Conservation (phyloP, 768 basidiomycete genomes). For the Tremella fuciformis region DNA sequence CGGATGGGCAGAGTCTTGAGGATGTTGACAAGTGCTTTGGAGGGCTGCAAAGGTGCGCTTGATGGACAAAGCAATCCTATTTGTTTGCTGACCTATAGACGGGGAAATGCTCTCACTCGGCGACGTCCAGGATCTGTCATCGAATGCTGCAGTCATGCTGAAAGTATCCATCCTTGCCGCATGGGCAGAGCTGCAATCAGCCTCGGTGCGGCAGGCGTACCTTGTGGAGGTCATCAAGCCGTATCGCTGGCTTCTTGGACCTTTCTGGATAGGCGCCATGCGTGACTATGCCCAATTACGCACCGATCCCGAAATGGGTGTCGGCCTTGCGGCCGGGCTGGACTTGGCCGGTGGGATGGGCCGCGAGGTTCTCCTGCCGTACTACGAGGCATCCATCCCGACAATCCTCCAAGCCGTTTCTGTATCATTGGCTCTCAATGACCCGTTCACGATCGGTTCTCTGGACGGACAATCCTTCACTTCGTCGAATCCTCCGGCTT, state of each 20-base stretch:
- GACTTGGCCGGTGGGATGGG: conserved; percentile 83
- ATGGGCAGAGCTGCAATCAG: conserved; percentile 88
- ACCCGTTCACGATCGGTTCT: conserved; percentile 68
- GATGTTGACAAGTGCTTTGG: conserved; percentile 77
- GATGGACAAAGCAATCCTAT: neutral
- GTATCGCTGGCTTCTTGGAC: conserved; percentile 67
- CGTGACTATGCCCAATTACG: conserved; percentile 89
- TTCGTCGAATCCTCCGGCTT: conserved; percentile 17
- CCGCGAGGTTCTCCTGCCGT: conserved; percentile 89
- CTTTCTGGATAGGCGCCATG: conserved; percentile 82
- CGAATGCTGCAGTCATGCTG: conserved; percentile 92
- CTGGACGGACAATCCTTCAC: conserved; percentile 62
- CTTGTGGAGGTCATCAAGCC: conserved; percentile 78
- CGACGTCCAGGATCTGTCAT: conserved; percentile 78
- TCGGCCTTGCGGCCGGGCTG: conserved; percentile 57
- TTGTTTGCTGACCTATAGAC: conserved; percentile 56
- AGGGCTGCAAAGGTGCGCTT: conserved; percentile 76
- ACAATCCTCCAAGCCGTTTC: conserved; percentile 82
- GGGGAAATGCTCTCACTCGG: conserved; percentile 80
- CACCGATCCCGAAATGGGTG: conserved; percentile 69
- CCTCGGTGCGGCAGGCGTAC: conserved; percentile 70
- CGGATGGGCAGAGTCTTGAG: conserved; percentile 94
- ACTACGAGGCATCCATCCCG: conserved; percentile 78
- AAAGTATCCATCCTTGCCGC: conserved; percentile 87
- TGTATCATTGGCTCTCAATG: conserved; percentile 67